Evolutionary conservation across 1,284 basidiomycete species (phyloP), one percentile per base, ranked within the genome.

Genomic region (Sanghuangporus baumii): DNA sequence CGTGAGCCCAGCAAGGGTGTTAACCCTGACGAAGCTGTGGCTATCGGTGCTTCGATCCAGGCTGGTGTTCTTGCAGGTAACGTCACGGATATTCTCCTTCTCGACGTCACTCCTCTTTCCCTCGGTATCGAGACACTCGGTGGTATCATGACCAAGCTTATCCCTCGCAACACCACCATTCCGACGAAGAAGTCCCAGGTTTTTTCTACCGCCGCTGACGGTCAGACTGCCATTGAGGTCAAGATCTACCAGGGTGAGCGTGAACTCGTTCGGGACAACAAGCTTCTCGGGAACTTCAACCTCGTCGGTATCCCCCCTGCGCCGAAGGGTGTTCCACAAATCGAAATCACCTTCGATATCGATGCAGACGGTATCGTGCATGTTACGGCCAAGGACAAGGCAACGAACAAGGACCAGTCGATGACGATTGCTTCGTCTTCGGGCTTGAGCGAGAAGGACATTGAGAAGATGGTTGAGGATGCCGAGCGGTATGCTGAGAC

Each of bases 241-340:
- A 96, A 97, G 86, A 93, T 98, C 71, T 98, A 87, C 83, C 94
- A 98, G 79, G 96, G 96, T 73, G 97, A 98, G 82, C 94, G 96
- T 82, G 95, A 98, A 77, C 87, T 98, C 69, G 93, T 95, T 61
- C 83, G 91, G 60, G 96, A 99, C 81, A 98, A 99, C 89, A 98
- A 98, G 81, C 79, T 98, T n/a, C 89, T 99, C 68, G 97, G 96
- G 68, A 97, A 98, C 83, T 99, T 99, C 88, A 96, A 98, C 81
- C 90, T 99, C 66, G 92, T 94, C 66, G 96, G 96, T 62, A 95
- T 99, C 67, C 96, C 96, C 50, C 96, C 96, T 47, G 96, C 96
- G 14, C 94, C 96, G 68, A 97, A 98, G 82, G 96, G 96, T 77
- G 90, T 98, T 65, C 96, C 96, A 69, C 96, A 99, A 78, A 95